phyloP scores from a whole-genome alignment of 225 moss, liverwort and hornwort genomes.

The Neckera pumila region DNA sequence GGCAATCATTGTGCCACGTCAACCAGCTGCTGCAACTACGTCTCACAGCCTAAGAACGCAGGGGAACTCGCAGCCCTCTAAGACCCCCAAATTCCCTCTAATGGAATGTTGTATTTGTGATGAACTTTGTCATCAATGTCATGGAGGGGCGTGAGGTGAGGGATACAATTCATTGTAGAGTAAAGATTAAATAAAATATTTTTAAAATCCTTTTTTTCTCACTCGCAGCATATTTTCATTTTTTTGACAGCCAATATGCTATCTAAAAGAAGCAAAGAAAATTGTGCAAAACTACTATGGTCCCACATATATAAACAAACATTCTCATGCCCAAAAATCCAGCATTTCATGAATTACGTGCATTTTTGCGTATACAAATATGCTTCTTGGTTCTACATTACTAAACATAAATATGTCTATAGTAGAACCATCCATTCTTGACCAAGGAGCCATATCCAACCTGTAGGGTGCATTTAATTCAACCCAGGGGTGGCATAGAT shows the following conservation, averaged over 20 bases:
- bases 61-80: too few relatives aligned
- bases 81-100: too few relatives aligned
- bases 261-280: neutral
- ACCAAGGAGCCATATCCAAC: too few relatives aligned
- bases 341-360: neutral
- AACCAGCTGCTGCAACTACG: too few relatives aligned
- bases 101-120: neutral
- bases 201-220: neutral
- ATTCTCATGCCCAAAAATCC: neutral
- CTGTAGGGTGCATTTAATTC: too few relatives aligned
- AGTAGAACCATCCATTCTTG: too few relatives aligned
- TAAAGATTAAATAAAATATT: too few relatives aligned
- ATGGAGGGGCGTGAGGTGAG: too few relatives aligned
- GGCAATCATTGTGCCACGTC: too few relatives aligned
- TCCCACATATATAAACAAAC: fast-evolving
- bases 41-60: too few relatives aligned
- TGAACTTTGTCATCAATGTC: neutral
- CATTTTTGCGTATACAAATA: fast-evolving
- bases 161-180: fast-evolving
- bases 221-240: fast-evolving
- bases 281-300: neutral
- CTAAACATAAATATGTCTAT: too few relatives aligned
- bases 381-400: neutral
- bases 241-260: neutral
- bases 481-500: too few relatives aligned